Evolutionary conservation across 1,139 yeast species (phyloP).

Genomic region (Debaryomyces sp.): DNA sequence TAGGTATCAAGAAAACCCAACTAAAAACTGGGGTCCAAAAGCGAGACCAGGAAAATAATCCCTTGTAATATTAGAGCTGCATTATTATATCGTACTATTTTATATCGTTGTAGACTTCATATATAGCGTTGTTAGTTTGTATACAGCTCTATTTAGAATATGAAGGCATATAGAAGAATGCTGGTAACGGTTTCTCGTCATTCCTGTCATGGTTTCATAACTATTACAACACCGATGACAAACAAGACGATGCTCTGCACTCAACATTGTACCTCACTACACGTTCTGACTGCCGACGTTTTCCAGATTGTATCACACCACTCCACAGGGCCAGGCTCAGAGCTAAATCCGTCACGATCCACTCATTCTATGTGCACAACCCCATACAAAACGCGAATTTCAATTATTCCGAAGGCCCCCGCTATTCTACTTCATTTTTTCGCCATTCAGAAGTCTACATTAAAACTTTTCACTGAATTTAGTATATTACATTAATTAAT

Average conservation of each 20-base stretch:
- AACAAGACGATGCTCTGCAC: background rate
- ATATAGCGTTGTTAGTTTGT: background rate
- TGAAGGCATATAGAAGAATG: background rate
- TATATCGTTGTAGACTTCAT: background rate
- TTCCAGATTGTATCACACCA: too few relatives aligned
- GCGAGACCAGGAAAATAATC: constrained; percentile 53
- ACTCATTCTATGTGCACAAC: background rate
- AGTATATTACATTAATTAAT: constrained; percentile 6
- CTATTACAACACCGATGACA: background rate
- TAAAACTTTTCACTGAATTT: background rate
- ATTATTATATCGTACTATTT: background rate
- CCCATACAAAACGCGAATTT: background rate
- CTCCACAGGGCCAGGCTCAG: background rate
- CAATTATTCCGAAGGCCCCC: background rate
- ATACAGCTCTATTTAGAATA: background rate
- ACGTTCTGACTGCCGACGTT: background rate
- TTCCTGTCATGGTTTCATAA: background rate
- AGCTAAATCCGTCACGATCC: background rate
- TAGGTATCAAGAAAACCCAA: constrained; percentile 88
- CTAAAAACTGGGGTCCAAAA: constrained; percentile 96
- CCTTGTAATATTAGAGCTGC: background rate
- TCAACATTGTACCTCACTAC: background rate
- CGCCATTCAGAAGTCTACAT: background rate
- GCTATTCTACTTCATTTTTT: too few relatives aligned
- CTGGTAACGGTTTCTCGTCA: background rate